Evolutionary conservation across 495 filamentous ascomycete species (phyloP).

Genomic region (Penicillium fimorum): DNA sequence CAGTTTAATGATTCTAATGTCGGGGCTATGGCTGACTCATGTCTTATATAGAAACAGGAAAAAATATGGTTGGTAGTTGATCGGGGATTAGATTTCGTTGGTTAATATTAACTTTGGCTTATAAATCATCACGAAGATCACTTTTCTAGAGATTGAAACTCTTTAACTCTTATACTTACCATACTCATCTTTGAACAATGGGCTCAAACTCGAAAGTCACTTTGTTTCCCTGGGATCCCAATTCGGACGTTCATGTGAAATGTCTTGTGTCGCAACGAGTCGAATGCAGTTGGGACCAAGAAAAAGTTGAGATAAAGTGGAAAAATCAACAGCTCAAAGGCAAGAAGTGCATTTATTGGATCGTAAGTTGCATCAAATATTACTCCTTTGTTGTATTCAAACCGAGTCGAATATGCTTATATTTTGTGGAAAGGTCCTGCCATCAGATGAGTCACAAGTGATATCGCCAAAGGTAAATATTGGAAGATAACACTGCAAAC

Average conservation of each 20-base stretch:
- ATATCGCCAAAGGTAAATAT: not conserved
- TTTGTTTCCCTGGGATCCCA: constrained; percentile 27
- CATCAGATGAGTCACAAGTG: constrained; percentile 10
- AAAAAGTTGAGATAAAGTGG: constrained; percentile 24
- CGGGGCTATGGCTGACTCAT: not conserved
- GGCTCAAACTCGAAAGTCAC: constrained; percentile 7
- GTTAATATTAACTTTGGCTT: not conserved
- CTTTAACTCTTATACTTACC: not conserved
- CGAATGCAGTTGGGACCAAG: constrained; percentile 26
- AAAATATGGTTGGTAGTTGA: not conserved
- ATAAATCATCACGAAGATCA: not conserved
- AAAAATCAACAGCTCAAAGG: constrained; percentile 18
- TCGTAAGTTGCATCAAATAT: constrained; percentile 16
- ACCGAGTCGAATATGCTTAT: not conserved
- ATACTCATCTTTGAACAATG: constrained; percentile 25
- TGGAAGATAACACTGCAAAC: not conserved
- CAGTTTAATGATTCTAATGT: not conserved
- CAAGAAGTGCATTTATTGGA: constrained; percentile 31
- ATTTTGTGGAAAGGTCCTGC: constrained; percentile 7
- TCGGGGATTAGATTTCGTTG: not conserved
- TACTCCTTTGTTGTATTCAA: not conserved
- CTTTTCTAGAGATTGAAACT: not conserved
- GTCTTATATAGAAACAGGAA: not conserved
- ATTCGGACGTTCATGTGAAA: constrained; percentile 16
- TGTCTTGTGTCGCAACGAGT: constrained; percentile 21